A percentile compares a stretch with the other conserved stretches of the same genome.
Evolutionary conservation across 2,329 filamentous ascomycete species (phyloP).

Genomic region (Diaporthe aspalathi): DNA sequence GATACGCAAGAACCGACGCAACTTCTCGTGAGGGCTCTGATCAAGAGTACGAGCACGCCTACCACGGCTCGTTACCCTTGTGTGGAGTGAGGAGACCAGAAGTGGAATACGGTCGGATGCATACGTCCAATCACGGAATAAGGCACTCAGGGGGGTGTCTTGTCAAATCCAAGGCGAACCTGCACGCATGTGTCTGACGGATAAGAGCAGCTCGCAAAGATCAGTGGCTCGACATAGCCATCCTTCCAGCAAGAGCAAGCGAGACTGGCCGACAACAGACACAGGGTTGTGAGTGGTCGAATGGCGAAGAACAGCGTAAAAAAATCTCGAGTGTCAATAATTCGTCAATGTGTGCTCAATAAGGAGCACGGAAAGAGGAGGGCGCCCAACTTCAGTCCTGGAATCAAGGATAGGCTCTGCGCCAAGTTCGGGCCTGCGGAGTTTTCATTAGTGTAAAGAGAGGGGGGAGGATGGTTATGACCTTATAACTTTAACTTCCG

Average conservation of each 20-base stretch:
- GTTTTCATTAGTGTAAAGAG: background rate
- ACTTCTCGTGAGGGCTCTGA: slow-evolving; percentile 30
- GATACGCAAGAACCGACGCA: slow-evolving; percentile 35
- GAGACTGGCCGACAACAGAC: background rate
- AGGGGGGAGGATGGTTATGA: background rate
- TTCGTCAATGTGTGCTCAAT: background rate
- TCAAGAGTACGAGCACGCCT: background rate
- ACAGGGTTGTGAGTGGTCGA: background rate
- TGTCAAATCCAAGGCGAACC: background rate
- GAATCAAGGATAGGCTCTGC: too few relatives aligned
- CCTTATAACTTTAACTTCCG: background rate
- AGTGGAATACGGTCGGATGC: background rate
- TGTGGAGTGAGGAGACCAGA: background rate
- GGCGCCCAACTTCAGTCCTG: too few relatives aligned
- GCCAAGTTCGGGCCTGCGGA: background rate
- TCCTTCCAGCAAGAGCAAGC: background rate
- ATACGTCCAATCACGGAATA: background rate
- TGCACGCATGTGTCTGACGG: background rate
- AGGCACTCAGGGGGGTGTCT: background rate
- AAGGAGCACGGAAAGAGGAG: background rate
- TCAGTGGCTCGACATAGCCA: background rate
- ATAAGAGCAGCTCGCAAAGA: background rate
- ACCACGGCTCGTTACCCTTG: background rate
- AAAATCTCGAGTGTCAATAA: background rate
- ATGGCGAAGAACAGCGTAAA: background rate